Conservation (phyloP, 179 eudicot species). For the Silene coronaria region DNA sequence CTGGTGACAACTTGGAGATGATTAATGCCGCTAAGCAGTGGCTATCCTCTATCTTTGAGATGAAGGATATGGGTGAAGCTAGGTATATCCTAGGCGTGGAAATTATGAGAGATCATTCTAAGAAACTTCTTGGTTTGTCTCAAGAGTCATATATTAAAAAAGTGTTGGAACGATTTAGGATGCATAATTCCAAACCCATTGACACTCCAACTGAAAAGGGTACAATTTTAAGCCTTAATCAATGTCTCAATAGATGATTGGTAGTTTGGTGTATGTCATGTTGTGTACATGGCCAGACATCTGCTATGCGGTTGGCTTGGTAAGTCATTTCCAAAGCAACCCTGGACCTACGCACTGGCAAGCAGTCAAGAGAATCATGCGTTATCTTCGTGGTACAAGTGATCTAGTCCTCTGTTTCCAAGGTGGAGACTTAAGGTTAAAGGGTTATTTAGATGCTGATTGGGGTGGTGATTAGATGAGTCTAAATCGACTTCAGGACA, state of each 20-base stretch:
- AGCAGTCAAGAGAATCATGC: too few species aligned
- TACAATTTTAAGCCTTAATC: not conserved
- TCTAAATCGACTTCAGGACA: not conserved
- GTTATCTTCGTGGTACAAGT: too few species aligned
- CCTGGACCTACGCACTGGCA: too few species aligned
- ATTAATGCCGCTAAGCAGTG: not conserved
- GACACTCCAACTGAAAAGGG: not conserved
- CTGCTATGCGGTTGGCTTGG: too few species aligned
- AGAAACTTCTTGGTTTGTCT: not conserved
- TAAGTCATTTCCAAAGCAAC: too few species aligned
- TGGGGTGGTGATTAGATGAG: not conserved
- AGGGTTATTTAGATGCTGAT: not conserved
- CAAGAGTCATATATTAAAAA: not conserved
- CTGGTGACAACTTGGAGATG: not conserved
- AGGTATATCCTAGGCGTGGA: not conserved
- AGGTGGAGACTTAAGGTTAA: not conserved
- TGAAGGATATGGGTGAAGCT: conserved; percentile 11
- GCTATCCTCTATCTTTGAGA: conserved; percentile 1
- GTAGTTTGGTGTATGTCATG: not conserved
- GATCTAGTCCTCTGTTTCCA: too few species aligned
- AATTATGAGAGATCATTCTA: not conserved
- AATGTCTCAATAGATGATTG: not conserved
- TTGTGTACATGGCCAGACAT: too few species aligned
- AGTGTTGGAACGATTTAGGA: not conserved
- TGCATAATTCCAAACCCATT: not conserved